Conservation (phyloP, 2,329 filamentous ascomycete genomes). For the Sarocladiaceae sp. region DNA sequence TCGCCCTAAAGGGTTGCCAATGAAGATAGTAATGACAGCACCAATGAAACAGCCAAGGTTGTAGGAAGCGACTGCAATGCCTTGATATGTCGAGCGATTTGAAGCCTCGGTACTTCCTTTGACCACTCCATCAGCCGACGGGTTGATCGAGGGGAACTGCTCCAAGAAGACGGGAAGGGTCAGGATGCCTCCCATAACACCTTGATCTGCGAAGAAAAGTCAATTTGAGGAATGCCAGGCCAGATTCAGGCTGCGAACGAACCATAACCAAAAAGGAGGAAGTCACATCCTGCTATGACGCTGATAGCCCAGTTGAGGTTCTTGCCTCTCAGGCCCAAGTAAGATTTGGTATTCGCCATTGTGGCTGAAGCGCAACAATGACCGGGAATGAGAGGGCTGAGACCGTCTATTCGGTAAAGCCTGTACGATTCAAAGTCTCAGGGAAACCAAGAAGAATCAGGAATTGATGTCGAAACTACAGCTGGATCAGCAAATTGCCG, state of each 20-base stretch:
- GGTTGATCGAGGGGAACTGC: constrained; percentile 51
- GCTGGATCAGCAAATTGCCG: no score
- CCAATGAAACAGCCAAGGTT: constrained; percentile 61
- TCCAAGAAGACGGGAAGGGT: constrained; percentile 58
- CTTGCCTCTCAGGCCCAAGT: constrained; percentile 62
- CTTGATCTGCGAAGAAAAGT: constrained; percentile 52
- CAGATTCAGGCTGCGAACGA: constrained; percentile 14
- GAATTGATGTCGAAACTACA: no score
- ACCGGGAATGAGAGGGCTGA: no score
- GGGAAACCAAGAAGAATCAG: no score
- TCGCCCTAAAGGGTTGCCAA: constrained; percentile 59
- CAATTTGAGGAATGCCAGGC: constrained; percentile 18
- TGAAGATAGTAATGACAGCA: constrained; percentile 62
- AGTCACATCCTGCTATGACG: constrained; percentile 68
- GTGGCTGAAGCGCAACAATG: constrained; percentile 11
- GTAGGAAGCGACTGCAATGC: constrained; percentile 52
- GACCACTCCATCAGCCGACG: constrained; percentile 30
- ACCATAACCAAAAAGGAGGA: constrained; percentile 59
- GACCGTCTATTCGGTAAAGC: no score
- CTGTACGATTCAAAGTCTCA: no score
- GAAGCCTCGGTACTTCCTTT: constrained; percentile 28
- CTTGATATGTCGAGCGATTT: constrained; percentile 46
- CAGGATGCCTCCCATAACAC: constrained; percentile 72
- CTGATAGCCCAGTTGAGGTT: constrained; percentile 65
- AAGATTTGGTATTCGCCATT: constrained; percentile 34